Percentiles rank a stretch among this genome's conserved stretches.
These are phyloP conservation scores for Mallotus repandus DNA, from an alignment of 441 rosid species.

Conservation along the genomic window DNA sequence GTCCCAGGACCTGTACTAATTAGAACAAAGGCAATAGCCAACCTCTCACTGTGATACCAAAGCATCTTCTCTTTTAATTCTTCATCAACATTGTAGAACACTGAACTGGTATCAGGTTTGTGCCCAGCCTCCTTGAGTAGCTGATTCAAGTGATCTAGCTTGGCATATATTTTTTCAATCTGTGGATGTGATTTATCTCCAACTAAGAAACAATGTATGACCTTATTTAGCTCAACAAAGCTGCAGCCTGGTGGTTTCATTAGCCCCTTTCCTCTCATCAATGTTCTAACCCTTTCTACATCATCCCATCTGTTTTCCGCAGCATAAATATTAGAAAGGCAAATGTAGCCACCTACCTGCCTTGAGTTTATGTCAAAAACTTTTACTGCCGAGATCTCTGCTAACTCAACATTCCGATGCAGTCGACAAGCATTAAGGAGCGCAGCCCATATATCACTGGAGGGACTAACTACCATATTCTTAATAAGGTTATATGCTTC, in stretches of 20 bases:
- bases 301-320: slow-evolving; percentile 36
- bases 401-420: slow-evolving; percentile 31
- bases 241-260: slow-evolving; percentile 31
- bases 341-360: slow-evolving; percentile 28
- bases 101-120: slow-evolving; percentile 26
- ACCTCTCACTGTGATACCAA: slow-evolving; percentile 29
- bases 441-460: slow-evolving; percentile 34
- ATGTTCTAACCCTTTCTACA: slow-evolving; percentile 30
- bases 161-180: slow-evolving; percentile 17
- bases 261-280: slow-evolving; percentile 27
- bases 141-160: slow-evolving; percentile 21
- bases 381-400: slow-evolving; percentile 27
- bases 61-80: slow-evolving; percentile 27
- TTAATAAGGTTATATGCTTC: slow-evolving; percentile 34
- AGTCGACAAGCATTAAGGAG: slow-evolving; percentile 35
- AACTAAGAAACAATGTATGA: slow-evolving; percentile 24
- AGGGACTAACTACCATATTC: slow-evolving; percentile 23
- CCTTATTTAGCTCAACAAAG: slow-evolving; percentile 28
- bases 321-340: slow-evolving; percentile 32
- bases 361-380: slow-evolving; percentile 14
- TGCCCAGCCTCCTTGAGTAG: slow-evolving; percentile 20
- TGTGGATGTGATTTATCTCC: slow-evolving; percentile 32
- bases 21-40: slow-evolving; percentile 30
- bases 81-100: slow-evolving; percentile 23
- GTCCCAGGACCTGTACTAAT: slow-evolving; percentile 27